Percentiles rank a stretch among this genome's conserved stretches.
These are phyloP conservation scores for Vachellia collinsii DNA, from an alignment of 306 rosid species.

Conservation along the genomic window DNA sequence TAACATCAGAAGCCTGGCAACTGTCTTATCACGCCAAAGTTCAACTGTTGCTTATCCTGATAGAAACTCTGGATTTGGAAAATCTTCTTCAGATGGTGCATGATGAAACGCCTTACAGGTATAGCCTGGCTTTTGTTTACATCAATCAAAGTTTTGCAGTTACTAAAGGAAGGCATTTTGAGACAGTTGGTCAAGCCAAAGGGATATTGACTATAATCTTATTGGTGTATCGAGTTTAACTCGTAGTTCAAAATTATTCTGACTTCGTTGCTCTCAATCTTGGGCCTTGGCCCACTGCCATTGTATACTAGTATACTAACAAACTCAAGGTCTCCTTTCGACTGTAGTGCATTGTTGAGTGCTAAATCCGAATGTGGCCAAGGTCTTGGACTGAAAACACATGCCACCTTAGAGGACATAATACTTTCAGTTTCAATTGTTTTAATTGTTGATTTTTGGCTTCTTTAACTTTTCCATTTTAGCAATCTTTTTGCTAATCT, in stretches of 20 bases:
- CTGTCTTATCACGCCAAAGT: conserved; percentile 73
- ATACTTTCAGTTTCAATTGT: conserved; percentile 18
- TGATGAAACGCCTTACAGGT: conserved; percentile 90
- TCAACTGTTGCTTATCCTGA: conserved; percentile 77
- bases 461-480: conserved; percentile 20
- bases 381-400: conserved; percentile 24
- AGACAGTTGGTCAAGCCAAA: conserved; percentile 25
- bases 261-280: not conserved
- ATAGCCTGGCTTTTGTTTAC: conserved; percentile 36
- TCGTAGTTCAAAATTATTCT: not conserved
- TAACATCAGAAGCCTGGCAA: conserved; percentile 67
- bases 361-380: conserved; percentile 8
- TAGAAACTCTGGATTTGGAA: conserved; percentile 87
- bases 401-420: not conserved
- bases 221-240: not conserved
- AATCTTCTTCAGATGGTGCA: conserved; percentile 94
- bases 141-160: conserved; percentile 20
- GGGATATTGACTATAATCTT: conserved; percentile 17
- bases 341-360: conserved; percentile 23
- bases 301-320: not conserved
- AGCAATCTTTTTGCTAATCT: conserved; percentile 34
- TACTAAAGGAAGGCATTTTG: conserved; percentile 11
- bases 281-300: too few species aligned
- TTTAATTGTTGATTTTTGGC: conserved; percentile 8
- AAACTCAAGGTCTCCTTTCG: conserved; percentile 20